Evolutionary conservation across 805 yeast species (phyloP).

Genomic region (Suhomyces emberorum): DNA sequence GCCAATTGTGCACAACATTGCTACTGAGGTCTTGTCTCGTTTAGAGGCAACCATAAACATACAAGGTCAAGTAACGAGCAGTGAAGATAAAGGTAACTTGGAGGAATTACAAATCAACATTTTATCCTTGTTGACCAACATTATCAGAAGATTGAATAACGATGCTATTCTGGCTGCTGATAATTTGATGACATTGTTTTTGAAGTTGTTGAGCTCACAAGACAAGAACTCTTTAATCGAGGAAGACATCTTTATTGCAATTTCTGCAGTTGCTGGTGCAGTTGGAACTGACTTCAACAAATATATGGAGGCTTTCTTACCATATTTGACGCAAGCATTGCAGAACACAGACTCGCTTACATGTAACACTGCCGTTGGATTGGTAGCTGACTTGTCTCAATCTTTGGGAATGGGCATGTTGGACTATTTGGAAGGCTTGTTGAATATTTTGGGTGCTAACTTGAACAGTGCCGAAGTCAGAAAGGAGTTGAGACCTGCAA

Average conservation of each 20-base stretch:
- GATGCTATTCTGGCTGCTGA: slow-evolving; percentile 69
- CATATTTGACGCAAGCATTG: slow-evolving; percentile 75
- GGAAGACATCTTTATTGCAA: slow-evolving; percentile 90
- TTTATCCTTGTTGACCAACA: slow-evolving; percentile 73
- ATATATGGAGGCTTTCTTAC: slow-evolving; percentile 80
- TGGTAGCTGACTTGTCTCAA: slow-evolving; percentile 91
- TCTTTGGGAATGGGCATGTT: slow-evolving; percentile 73
- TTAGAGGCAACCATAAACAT: slow-evolving; percentile 65
- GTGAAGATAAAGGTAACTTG: slow-evolving; percentile 72
- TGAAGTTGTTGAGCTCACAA: slow-evolving; percentile 57
- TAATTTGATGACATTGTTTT: slow-evolving; percentile 76
- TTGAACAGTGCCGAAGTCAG: slow-evolving; percentile 65
- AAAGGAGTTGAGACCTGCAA: slow-evolving; percentile 81
- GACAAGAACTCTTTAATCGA: slow-evolving; percentile 78
- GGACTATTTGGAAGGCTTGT: slow-evolving; percentile 75
- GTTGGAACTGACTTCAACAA: slow-evolving; percentile 66
- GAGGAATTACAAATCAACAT: slow-evolving; percentile 87
- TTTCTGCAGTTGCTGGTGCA: slow-evolving; percentile 85
- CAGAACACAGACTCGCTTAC: slow-evolving; percentile 80
- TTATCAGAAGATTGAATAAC: slow-evolving; percentile 74
- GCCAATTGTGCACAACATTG: slow-evolving; percentile 66
- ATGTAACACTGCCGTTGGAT: slow-evolving; percentile 87
- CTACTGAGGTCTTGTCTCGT: slow-evolving; percentile 69
- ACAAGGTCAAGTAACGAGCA: slow-evolving; percentile 48
- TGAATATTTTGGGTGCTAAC: slow-evolving; percentile 76